Base-by-base conservation (phyloP, 331 rosid species). In the Prunus yedoensis region DNA sequence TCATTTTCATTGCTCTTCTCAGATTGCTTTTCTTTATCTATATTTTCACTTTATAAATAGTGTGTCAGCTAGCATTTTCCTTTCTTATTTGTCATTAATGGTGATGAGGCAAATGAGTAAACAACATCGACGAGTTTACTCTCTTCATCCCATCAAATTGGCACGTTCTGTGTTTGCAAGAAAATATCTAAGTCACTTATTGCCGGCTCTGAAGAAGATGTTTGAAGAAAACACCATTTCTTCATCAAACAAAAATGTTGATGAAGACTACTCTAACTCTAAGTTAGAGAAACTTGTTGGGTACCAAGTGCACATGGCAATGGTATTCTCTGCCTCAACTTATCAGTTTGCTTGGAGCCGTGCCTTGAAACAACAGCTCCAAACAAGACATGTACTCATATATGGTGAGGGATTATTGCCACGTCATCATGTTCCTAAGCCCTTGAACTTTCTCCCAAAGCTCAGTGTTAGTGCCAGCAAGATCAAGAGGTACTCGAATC, bases 241-340 rank as follows among this genome's bases (percentile, higher is more conserved):
- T 53, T 15, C 69, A 20, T 12, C 10, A 23, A 50, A 68, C 25
- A 56, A 52, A 5, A 61, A 75, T 14, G 27, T 66, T 5, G 81
- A 52, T 28, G 46, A 51, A 54, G 12, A 7, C 43, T 20, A 20
- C 43, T 47, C 13, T 8, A 70, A 20, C 15, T 20, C 35, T 47
- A 83, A 83, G 43, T 2, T 84, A 10, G 58, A 68, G 28, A 78
- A 78, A 20, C 43, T 72, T 52, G 85, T 91, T 28, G 87, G 79
- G 75, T 72, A 82, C 68, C 91, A 89, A 80, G 94, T 85, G 73
- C 87, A 86, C 78, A 87, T 81, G 97, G 97, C 97, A 30, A 79
- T 91, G 92, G 97, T 80, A 52, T 46, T 68, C 41, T 89, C 97
- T 21, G 87, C 92, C 0, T 82, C 77, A 58, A 57, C 46, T 7